Evolutionary conservation across 805 yeast genomes (phyloP).

Genomic region (Vanderwaltozyma polyspora): DNA sequence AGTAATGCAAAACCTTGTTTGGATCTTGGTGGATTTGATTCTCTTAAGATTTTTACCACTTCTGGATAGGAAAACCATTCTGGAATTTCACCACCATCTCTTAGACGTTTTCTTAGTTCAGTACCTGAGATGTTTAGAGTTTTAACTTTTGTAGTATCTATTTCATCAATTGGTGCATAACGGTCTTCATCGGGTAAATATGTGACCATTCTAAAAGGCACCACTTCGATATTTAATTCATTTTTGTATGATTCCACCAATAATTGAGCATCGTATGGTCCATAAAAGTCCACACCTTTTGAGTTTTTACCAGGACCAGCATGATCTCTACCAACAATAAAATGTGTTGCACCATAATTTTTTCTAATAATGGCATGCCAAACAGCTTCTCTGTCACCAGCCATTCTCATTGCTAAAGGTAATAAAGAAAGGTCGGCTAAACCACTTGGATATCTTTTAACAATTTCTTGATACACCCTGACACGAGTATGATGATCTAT

Average conservation of each 20-base stretch:
- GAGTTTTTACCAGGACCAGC: constrained; percentile 93
- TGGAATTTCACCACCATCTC: constrained; percentile 81
- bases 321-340: constrained; percentile 95
- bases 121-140: constrained; percentile 93
- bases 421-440: constrained; percentile 80
- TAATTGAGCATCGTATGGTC: constrained; percentile 94
- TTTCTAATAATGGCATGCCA: constrained; percentile 97
- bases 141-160: constrained; percentile 54
- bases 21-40: constrained; percentile 84
- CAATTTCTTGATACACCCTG: constrained; percentile 82
- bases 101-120: constrained; percentile 78
- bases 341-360: constrained; percentile 93
- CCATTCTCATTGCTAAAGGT: constrained; percentile 98
- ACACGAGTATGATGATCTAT: constrained; percentile 97
- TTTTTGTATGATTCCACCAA: constrained; percentile 63
- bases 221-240: constrained; percentile 81
- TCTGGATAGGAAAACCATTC: constrained; percentile 97
- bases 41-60: constrained; percentile 83
- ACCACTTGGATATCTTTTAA: constrained; percentile 88
- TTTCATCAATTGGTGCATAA: constrained; percentile 90
- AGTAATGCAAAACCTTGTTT: constrained; percentile 79
- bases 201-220: constrained; percentile 95
- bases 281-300: constrained; percentile 86
- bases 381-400: constrained; percentile 95
- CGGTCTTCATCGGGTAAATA: constrained; percentile 91